Base-by-base conservation (phyloP, 1,284 basidiomycete species). In the Tranzscheliella williamsii region DNA sequence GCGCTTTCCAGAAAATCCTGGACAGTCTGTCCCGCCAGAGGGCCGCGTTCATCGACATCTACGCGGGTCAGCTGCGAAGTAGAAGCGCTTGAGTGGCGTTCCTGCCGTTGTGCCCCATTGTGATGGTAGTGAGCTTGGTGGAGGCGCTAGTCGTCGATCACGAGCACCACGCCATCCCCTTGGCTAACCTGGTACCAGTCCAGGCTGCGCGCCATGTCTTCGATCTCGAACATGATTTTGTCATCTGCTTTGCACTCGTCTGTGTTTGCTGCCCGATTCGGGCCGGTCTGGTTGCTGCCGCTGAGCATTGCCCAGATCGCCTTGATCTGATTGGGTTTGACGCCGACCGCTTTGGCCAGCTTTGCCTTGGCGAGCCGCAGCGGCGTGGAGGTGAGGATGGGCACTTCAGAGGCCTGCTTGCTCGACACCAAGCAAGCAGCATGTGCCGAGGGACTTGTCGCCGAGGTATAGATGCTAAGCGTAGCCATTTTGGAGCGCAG, bases 251-350 rank as follows among this genome's bases (percentile, higher is more conserved):
- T 7, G 17, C 11, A 7, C 11, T 33, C 17, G 31, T 33, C 31
- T 22, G 6, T 33, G 26, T 27, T 27, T 32, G 31, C 31, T 32
- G 31, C 31, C 17, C 12, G 11, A n/a, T n/a, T n/a, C n/a, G n/a
- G n/a, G 9, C 26, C 26, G n/a, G n/a, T 29, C 26, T 9, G 9
- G 9, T 29, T 38, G 22, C 35, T 35, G 22, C 39, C 45, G 20
- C 30, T 35, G 24, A 72, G 46, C 11, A 73, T 20, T 24, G 61
- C 72, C 49, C 53, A 72, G 9, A 74, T 18, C n/a, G 27, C 17
- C 12, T 20, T 30, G 30, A 61, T 42, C 13, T 47, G 27, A 4
- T 11, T 18, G 24, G 47, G 33, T 24, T 36, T 47, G 6, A 63
- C 47, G 1, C 41, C 36, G 5, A 56, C 41, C 5, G 39, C 38